Conservation (phyloP, 768 basidiomycete species). For the Xerocomellus amylosporus region DNA sequence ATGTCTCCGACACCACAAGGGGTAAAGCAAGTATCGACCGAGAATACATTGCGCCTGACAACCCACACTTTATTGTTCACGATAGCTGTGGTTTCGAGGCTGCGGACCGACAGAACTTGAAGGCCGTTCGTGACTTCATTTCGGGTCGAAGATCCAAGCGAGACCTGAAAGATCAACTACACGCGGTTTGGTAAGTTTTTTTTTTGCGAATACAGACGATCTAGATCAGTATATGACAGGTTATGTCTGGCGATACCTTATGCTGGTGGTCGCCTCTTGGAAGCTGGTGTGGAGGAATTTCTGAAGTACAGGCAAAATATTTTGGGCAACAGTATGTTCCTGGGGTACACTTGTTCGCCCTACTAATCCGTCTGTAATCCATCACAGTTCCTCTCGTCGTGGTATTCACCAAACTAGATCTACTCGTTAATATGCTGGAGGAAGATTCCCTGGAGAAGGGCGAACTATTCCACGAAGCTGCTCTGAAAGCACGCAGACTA, state of each 20-base stretch:
- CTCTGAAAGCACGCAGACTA: neutral
- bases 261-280: neutral
- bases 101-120: neutral
- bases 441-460: neutral
- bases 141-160: neutral
- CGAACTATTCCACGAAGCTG: neutral
- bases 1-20: constrained; percentile 1
- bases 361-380: neutral
- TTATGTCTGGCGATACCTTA: neutral
- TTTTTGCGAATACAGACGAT: neutral
- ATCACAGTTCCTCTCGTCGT: constrained; percentile 4
- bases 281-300: constrained; percentile 2
- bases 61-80: constrained; percentile 3
- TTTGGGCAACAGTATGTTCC: constrained; percentile 8
- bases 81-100: constrained; percentile 6
- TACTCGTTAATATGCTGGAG: neutral
- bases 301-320: neutral
- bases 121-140: neutral
- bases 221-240: neutral
- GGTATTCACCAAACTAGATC: constrained; percentile 9
- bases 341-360: neutral
- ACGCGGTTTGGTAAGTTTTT: constrained; percentile 3
- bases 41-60: neutral
- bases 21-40: constrained; percentile 1
- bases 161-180: constrained; percentile 1